Conservation (phyloP, 768 basidiomycete genomes). For the Kwoniella botswanensis region DNA sequence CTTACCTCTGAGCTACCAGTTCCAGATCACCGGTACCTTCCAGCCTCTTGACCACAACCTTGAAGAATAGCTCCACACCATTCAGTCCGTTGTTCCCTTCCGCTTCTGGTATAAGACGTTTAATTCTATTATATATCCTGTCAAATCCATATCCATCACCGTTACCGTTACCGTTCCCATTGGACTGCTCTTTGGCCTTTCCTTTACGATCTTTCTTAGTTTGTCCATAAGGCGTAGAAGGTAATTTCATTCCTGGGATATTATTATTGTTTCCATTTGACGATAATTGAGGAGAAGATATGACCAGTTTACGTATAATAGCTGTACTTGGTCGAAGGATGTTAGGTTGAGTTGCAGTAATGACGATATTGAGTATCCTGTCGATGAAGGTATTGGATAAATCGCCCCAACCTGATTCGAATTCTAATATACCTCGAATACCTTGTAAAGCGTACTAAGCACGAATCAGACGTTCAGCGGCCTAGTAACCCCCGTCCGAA, state of each 20-base stretch:
- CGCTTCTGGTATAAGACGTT: slow-evolving; percentile 13
- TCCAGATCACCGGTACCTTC: slow-evolving; percentile 51
- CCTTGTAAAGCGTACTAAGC: slow-evolving; percentile 54
- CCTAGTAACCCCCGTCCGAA: too few species aligned
- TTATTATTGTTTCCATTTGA: not conserved
- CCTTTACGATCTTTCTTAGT: slow-evolving; percentile 27
- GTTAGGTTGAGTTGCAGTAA: slow-evolving; percentile 43
- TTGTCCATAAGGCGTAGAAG: slow-evolving; percentile 25
- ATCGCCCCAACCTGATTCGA: slow-evolving; percentile 46
- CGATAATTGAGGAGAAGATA: slow-evolving; percentile 33
- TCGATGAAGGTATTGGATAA: slow-evolving; percentile 37
- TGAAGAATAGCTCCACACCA: slow-evolving; percentile 30
- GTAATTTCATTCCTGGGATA: slow-evolving; percentile 22
- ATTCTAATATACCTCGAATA: slow-evolving; percentile 47
- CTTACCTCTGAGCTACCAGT: slow-evolving; percentile 47
- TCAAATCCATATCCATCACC: slow-evolving; percentile 40
- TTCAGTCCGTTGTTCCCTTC: slow-evolving; percentile 6
- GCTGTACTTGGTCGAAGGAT: slow-evolving; percentile 51
- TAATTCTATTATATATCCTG: slow-evolving; percentile 34
- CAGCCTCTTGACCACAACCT: slow-evolving; percentile 38
- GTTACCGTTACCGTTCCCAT: slow-evolving; percentile 4
- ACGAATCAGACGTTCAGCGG: not conserved
- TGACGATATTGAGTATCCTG: slow-evolving; percentile 34
- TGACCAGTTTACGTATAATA: slow-evolving; percentile 48
- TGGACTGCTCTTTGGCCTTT: slow-evolving; percentile 22